These are phyloP conservation scores for Perkinsela sp. DNA, from an alignment of 208 protist genomes.

Conservation along the genomic window DNA sequence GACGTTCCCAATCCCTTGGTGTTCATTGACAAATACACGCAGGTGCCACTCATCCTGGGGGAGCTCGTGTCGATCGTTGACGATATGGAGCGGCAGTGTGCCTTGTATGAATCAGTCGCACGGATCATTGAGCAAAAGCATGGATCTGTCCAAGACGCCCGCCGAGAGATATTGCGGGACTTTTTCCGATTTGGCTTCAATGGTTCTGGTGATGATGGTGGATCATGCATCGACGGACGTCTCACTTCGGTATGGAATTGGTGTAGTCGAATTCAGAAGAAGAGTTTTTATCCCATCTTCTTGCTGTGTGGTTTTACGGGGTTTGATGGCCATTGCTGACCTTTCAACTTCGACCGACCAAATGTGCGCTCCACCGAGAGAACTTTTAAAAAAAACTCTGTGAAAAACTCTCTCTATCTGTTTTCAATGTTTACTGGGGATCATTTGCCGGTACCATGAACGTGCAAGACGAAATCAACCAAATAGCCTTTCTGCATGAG, in stretches of 20 bases:
- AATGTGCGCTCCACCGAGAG: no score
- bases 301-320: conserved; percentile 71
- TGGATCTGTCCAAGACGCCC: conserved; percentile 19
- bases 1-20: conserved; percentile 88
- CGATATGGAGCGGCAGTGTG: conserved; percentile 23
- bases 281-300: conserved; percentile 81
- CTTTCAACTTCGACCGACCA: no score
- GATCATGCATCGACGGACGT: conserved; percentile 83
- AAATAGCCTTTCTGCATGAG: no score
- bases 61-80: conserved; percentile 60
- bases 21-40: conserved; percentile 94
- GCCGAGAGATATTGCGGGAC: conserved; percentile 58
- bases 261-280: conserved; percentile 77
- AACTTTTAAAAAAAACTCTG: no score
- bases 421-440: no score
- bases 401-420: no score
- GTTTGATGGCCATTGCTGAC: conserved; percentile 71
- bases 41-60: conserved; percentile 67
- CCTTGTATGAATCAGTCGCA: conserved; percentile 4
- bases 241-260: conserved; percentile 91
- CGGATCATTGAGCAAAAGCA: conserved; percentile 17
- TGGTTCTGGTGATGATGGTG: conserved; percentile 61
- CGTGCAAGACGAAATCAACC: no score
- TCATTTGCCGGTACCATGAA: no score
- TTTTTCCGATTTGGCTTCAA: conserved; percentile 83